Evolutionary conservation across 257 asterid genomes (phyloP).

Genomic region (Capsicum rhomboideum): DNA sequence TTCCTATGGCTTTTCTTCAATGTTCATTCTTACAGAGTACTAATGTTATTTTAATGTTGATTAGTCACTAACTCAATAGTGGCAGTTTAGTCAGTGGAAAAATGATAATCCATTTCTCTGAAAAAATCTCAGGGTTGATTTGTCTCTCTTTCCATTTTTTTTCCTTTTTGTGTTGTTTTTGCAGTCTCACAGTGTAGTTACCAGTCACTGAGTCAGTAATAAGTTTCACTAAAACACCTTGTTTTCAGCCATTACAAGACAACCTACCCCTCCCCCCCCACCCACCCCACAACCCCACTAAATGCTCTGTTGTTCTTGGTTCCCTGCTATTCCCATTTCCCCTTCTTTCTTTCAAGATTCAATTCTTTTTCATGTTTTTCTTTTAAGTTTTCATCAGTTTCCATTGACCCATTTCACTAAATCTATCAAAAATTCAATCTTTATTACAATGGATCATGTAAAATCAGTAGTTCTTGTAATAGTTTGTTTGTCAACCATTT

Average conservation of each 20-base stretch:
- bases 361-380: slow-evolving; percentile 4
- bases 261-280: slow-evolving; percentile 14
- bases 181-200: slow-evolving; percentile 28
- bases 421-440: slow-evolving; percentile 8
- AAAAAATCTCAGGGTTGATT: slow-evolving; percentile 22
- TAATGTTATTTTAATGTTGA: background rate
- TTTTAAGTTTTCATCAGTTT: slow-evolving; percentile 7
- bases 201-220: slow-evolving; percentile 4
- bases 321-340: background rate
- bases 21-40: too few species aligned
- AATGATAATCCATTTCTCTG: slow-evolving; percentile 17
- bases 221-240: background rate
- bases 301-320: slow-evolving; percentile 30
- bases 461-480: slow-evolving; percentile 19
- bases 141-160: slow-evolving; percentile 19
- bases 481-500: background rate
- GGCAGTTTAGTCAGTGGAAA: slow-evolving; percentile 15
- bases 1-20: too few species aligned
- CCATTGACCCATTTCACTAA: slow-evolving; percentile 2
- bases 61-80: background rate
- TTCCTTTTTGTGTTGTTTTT: slow-evolving; percentile 7
- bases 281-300: slow-evolving; percentile 15
- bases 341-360: slow-evolving; percentile 8
- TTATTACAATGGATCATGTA: slow-evolving; percentile 31
- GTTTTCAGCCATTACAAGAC: slow-evolving; percentile 21